Conservation (phyloP, 1,284 basidiomycete genomes). For the Pascua sp. region DNA sequence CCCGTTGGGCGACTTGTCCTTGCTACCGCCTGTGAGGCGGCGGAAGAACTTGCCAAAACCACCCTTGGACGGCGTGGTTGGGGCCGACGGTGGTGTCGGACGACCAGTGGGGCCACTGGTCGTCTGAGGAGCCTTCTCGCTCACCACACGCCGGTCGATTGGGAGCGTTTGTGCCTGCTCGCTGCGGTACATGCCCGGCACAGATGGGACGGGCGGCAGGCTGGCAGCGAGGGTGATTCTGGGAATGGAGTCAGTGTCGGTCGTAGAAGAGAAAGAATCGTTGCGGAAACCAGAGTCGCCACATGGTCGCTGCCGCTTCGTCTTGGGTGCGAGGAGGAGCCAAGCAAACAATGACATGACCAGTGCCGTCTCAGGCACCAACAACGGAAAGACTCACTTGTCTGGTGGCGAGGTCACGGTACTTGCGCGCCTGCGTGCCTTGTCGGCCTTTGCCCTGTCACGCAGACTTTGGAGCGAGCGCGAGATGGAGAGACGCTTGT, state of each 20-base stretch:
- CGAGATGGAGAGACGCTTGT: conserved; percentile 11
- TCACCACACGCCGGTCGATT: too few species aligned
- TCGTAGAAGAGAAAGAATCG: too few species aligned
- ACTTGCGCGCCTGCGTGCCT: conserved; percentile 4
- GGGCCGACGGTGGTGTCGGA: background rate
- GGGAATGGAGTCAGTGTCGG: too few species aligned
- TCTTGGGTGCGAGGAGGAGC: too few species aligned
- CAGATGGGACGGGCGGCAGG: background rate
- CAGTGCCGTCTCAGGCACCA: too few species aligned
- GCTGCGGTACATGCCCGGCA: background rate
- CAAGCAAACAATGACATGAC: too few species aligned
- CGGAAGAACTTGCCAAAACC: background rate
- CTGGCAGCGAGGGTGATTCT: too few species aligned
- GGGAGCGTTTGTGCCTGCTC: too few species aligned
- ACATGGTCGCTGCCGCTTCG: too few species aligned
- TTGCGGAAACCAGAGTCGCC: too few species aligned
- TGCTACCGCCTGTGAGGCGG: background rate
- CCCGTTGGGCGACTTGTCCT: too few species aligned
- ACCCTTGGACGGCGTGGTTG: background rate
- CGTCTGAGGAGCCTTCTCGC: too few species aligned
- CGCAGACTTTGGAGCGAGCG: conserved; percentile 10
- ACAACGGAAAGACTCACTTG: conserved; percentile 1
- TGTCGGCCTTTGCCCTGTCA: conserved; percentile 3
- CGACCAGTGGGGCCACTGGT: background rate
- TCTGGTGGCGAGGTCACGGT: background rate